Base-by-base conservation (phyloP, 331 rosid species). In the Rosa hybrid region DNA sequence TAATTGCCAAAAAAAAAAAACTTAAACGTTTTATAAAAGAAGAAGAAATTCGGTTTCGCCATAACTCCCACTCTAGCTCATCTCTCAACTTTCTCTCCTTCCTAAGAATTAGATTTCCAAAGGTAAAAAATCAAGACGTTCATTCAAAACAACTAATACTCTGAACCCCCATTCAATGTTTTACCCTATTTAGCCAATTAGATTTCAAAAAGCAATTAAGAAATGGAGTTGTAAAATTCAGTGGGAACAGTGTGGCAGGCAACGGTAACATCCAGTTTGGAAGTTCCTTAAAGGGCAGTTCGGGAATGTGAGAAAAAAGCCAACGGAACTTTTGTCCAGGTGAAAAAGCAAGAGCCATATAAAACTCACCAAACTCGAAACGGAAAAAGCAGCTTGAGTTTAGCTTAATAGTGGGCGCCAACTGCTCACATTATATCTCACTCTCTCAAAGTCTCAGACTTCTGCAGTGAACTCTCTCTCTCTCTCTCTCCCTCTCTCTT, bases 181-280 rank as follows among this genome's bases (percentile, higher is more conserved):
- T 42, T 74, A 16, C 56, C 83, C 4, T 75, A 45, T 77, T 5
- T n/a, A 44, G 72, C 68, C 34, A 41, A 48, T 50, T 67, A 72
- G 10, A 62, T 44, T 75, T 67, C 68, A 53, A 49, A 50, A 7
- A 8, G 21, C 38, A 72, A 38, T 54, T 59, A 70, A 77, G 63
- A 80, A 60, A 54, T 79, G 48, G 34, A 42, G 80, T 50, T 41
- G 82, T 75, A 78, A 83, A 80, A 65, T 39, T 76, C 62, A 68
- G 63, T 76, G 78, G 72, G 86, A 76, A 49, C 81, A 78, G 81
- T 83, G 80, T 64, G 79, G 86, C 86, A 71, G 83, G 84, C 94
- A 90, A 93, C 94, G 98, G 97, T 91, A 84, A 90, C 86, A 85
- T 87, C 81, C 79, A 39, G 90, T 82, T 87, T 91, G 89, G 92